Base-by-base conservation (phyloP, 345 rosid genomes). In the Linum usitatissimum region DNA sequence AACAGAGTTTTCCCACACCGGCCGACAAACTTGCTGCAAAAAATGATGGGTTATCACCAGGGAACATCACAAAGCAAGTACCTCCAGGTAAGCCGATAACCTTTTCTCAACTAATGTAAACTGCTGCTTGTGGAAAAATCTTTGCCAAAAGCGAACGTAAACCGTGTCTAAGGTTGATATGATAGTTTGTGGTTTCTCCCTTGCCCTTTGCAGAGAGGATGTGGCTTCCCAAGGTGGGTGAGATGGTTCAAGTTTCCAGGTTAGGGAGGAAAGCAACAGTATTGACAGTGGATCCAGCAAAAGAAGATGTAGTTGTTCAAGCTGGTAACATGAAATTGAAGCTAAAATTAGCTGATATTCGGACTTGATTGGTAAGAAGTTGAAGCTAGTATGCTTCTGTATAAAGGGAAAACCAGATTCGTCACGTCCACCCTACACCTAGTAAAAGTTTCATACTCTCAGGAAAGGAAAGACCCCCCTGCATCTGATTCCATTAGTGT, bases 291-390 rank as follows among this genome's bases (percentile, higher is more conserved):
- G 99, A 92, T 54, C 74, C 73, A 21, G 76, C 79, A 1, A 87
- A 79, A 78, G 80, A 80, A 70, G 89, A 85, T 79, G 77, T 92
- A 60, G 66, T 79, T 53, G 95, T 92, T 71, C 95, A 81, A 81
- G 93, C 82, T 61, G 95, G 96, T 60, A 81, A 71, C 76, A 79
- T 93, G 91, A 87, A 83, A 77, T 64, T 89, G 80, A 87, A 81
- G 78, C 62, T 93, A 69, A 93, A 89, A 77, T 69, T 77, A 38
- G 36, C 57, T 7, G 90, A 87, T 28, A 56, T 84, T 68, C 30
- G 31, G 65, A 57, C 60, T 55, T 80, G 73, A 80, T 53, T 19
- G 71, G 68, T 62, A 57, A 66, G 75, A 63, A 67, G 28, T 45
- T 45, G 3, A 10, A 45, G 14, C 51, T 45, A 12, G 1, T 3